Base-by-base conservation (phyloP, 2,329 filamentous ascomycete genomes). In the Colletotrichum melonis region DNA sequence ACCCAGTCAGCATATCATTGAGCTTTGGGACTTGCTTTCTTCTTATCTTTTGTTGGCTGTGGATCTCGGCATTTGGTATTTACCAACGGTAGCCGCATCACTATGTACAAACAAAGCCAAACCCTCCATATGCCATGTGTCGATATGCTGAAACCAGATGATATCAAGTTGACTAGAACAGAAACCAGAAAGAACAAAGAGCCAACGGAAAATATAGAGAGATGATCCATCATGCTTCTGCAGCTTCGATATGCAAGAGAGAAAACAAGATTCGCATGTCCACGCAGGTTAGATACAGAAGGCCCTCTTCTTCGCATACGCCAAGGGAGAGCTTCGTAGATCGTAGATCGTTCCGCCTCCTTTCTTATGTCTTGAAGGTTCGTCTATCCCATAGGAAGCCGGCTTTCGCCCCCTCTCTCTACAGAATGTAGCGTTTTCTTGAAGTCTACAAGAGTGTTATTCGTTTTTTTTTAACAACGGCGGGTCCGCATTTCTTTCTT, bases 141-240 rank as follows among this genome's bases (percentile, higher is more conserved):
- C 38, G 24, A 19, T 62, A 58, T 28, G 22, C 49, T 60, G 42
- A 54, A 46, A 69, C 63, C 42, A 54, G 19, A 54, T 67, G 74
- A 70, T 74, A 74, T 74, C 58, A 74, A 54, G 46, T 32, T 52
- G 71, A 54, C 54, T 49, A 35, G 62, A 54, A 22, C n/a, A 52
- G 19, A 60, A 49, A 65, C 16, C 49, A 8, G n/a, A 68, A 60
- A 49, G 42, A 49, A 49, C 42, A 49, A 30, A 55, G 46, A 64
- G 7, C 8, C 63, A 35, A 63, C 28, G 30, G 14, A 60, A 64
- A 52, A 55, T 56, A 62, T 49, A 49, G 55, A 68, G n/a, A 54
- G 24, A 7, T 64, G 14, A 35, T 16, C 54, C 54, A 30, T 46
- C 65, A 69, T 35, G 69, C 65, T 54, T 32, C 65, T 35, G 63